A percentile compares a stretch with the other conserved stretches of the same genome.
These are phyloP conservation scores for Tetraselmis striata DNA, from an alignment of 139 green algal genomes.

Conservation along the genomic window DNA sequence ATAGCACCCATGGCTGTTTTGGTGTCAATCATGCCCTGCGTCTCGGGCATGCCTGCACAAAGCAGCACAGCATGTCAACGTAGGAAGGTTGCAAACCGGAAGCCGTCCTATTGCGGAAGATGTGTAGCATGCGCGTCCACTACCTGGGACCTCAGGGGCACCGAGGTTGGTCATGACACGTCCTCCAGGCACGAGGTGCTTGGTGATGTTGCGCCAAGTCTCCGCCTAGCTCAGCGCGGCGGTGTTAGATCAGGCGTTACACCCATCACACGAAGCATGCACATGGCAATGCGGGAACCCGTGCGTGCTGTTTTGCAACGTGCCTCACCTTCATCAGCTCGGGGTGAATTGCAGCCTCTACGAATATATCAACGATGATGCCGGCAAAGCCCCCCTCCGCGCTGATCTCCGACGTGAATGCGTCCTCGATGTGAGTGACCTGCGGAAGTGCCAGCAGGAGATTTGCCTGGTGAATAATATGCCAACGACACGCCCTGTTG, in stretches of 20 bases:
- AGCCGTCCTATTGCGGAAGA: no score
- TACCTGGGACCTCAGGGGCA: neutral
- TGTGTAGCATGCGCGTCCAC: no score
- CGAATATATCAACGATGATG: conserved; percentile 14
- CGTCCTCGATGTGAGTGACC: neutral
- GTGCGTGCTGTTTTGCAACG: no score
- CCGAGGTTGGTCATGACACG: neutral
- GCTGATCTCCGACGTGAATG: neutral
- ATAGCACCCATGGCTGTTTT: neutral
- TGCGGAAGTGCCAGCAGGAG: no score
- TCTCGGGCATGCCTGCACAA: neutral
- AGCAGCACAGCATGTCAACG: no score
- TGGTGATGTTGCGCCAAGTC: neutral
- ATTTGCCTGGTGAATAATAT: no score
- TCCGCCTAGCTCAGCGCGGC: no score
- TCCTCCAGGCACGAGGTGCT: neutral
- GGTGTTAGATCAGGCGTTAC: no score
- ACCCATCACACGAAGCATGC: no score
- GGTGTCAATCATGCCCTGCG: neutral
- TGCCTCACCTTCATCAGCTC: conserved; percentile 2
- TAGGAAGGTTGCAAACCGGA: no score
- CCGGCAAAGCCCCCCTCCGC: conserved; percentile 15
- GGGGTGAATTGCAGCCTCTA: neutral
- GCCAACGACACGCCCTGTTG: no score
- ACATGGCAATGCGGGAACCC: no score